Evolutionary conservation across 164 flowering plant genomes (phyloP), one percentile per base, ranked within the genome.

Genomic region (Nymphaea colorata): DNA sequence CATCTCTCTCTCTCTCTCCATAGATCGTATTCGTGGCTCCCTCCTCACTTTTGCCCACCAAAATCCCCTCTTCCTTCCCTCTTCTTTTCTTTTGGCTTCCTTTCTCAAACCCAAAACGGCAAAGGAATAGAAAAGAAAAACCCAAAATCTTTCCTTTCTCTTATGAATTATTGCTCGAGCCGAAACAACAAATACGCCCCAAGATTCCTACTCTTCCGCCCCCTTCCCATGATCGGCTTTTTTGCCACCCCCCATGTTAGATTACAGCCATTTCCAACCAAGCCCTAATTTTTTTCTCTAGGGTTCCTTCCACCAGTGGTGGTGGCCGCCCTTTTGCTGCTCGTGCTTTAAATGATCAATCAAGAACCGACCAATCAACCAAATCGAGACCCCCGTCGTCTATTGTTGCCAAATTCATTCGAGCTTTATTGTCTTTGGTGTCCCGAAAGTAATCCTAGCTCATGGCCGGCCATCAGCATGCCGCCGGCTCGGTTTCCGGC

Each of bases 391-490:
- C 36, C 36, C 36, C 59, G 2, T 55, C 16, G 59, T 1, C 12
- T 55, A 8, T 55, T 16, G 16, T 55, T 16, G 16, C 59, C 16
- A 8, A 55, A 16, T 10, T 10, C 59, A 55, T 8, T 8, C 16
- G 16, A 16, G 16, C 42, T 71, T 11, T 62, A 43, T 61, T 65
- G 60, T 70, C 64, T 70, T 61, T 69, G 57, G 51, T 64, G 57
- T 60, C 12, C 44, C 41, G 70, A 47, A 10, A 67, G 61, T 14
- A 71, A 61, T 81, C 82, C 77, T 86, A 78, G 67, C 72, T 83
- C 76, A 70, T 80, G 71, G 79, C 85, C 72, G 86, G 87, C 71
- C 78, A 85, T 16, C 79, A 87, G 64, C 79, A 84, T 42, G 86
- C 87, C 61, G 72, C 77, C 16, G 74, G 89, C 69, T 81, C 89